These are phyloP conservation scores for Metschnikowia vanudenii DNA, from an alignment of 805 yeast species.

Conservation along the genomic window DNA sequence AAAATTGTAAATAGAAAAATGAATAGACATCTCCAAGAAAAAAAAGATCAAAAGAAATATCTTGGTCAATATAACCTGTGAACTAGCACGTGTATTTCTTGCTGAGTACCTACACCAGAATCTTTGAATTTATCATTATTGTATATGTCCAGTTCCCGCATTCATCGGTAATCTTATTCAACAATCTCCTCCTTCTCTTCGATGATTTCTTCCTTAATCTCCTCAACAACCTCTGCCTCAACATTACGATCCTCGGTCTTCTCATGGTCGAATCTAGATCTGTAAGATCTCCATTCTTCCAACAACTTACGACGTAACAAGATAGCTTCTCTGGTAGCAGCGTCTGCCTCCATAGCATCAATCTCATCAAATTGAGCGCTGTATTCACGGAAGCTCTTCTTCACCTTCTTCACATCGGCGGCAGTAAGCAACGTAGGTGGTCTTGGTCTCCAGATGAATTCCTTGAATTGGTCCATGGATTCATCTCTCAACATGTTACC, in stretches of 20 bases:
- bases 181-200: slow-evolving; percentile 72
- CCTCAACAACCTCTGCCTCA: slow-evolving; percentile 61
- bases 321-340: slow-evolving; percentile 86
- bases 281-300: slow-evolving; percentile 83
- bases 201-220: slow-evolving; percentile 33
- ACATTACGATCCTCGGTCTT: slow-evolving; percentile 48
- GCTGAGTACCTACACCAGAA: background rate
- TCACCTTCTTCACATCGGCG: slow-evolving; percentile 83
- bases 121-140: background rate
- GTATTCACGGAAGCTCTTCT: slow-evolving; percentile 85
- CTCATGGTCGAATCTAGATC: slow-evolving; percentile 43
- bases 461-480: slow-evolving; percentile 76
- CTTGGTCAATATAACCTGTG: background rate
- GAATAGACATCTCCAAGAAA: too few species aligned
- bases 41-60: background rate
- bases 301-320: slow-evolving; percentile 76
- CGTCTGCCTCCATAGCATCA: slow-evolving; percentile 94
- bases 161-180: slow-evolving; percentile 31
- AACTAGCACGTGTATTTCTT: background rate
- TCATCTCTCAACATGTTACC: slow-evolving; percentile 80
- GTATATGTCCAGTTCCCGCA: slow-evolving; percentile 2
- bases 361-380: slow-evolving; percentile 90
- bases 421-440: slow-evolving; percentile 75
- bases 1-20: background rate
- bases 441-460: slow-evolving; percentile 96